Evolutionary conservation across 306 rosid species (phyloP), one percentile per base, ranked within the genome.

Genomic region (Quercus agrifolia): DNA sequence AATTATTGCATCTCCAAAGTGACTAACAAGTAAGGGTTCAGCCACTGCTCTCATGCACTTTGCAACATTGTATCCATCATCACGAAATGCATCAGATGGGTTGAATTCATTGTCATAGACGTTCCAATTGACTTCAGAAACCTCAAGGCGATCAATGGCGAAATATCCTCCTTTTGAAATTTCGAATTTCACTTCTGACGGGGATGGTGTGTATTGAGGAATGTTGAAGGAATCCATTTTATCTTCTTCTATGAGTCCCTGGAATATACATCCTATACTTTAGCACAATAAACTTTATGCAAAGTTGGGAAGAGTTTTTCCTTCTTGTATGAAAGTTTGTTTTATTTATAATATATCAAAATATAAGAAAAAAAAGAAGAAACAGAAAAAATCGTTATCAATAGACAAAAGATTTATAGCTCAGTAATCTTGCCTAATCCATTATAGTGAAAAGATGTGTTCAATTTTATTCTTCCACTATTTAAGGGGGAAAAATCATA

Each of bases 121-220:
- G 52, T 76, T 61, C 92, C 92, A 89, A 20, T 70, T 80, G 23
- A 85, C 79, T 73, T 46, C 63, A 1, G 84, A 59, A 69, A 70
- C 78, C 52, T 87, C 78, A 0, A 87, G 4, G 5, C 30, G 46
- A 14, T 83, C 77, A 46, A 85, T 73, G 68, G 20, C 44, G 74
- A 89, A 89, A n/a, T 89, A 85, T 9, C 91, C 93, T 81, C 85
- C 89, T 57, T 85, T 89, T 1, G 41, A 0, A 30, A 89, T 80
- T 79, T 83, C 89, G 18, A n/a, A 13, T 83, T 74, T 74, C 64
- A 89, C 83, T 66, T 89, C 93, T 10, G 78, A 76, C 11, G 85
- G 81, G 1, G 87, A 87, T 35, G 91, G 93, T 4, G 91, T 77
- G 64, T 89, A 89, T 28, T 77, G 85, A 71, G 91, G 93, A 69